Evolutionary conservation across 192 early-diverging fungal species (phyloP).

Genomic region (Thamnidium elegans): DNA sequence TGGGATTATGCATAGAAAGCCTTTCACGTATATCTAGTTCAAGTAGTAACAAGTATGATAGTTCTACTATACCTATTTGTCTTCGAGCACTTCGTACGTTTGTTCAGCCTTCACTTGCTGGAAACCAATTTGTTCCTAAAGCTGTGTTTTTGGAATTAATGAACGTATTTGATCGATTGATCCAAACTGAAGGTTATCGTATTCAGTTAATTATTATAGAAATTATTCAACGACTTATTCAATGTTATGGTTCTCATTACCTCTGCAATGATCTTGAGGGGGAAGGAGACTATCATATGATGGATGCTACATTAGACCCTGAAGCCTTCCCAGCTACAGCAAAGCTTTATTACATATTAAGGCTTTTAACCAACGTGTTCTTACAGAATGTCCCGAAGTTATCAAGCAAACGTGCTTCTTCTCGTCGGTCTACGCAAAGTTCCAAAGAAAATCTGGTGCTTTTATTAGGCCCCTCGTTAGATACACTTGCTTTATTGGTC

Average conservation of each 20-base stretch:
- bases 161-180: slow-evolving; percentile 66
- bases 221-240: slow-evolving; percentile 48
- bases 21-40: slow-evolving; percentile 42
- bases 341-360: slow-evolving; percentile 41
- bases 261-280: slow-evolving; percentile 40
- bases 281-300: slow-evolving; percentile 15
- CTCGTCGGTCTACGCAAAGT: neutral
- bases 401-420: slow-evolving; percentile 18
- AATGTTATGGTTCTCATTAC: slow-evolving; percentile 33
- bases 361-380: slow-evolving; percentile 44
- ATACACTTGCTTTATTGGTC: slow-evolving; percentile 45
- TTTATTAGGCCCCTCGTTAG: slow-evolving; percentile 39
- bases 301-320: slow-evolving; percentile 30
- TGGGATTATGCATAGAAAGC: slow-evolving; percentile 69
- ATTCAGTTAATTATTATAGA: slow-evolving; percentile 57
- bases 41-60: slow-evolving; percentile 32
- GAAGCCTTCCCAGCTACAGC: slow-evolving; percentile 37
- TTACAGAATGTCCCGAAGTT: slow-evolving; percentile 43
- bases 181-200: slow-evolving; percentile 63
- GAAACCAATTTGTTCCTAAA: slow-evolving; percentile 41
- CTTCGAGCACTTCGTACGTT: slow-evolving; percentile 54
- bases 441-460: slow-evolving; percentile 17
- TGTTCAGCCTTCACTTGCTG: slow-evolving; percentile 42
- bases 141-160: slow-evolving; percentile 65
- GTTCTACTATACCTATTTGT: slow-evolving; percentile 45